phyloP scores from a whole-genome alignment of 2,329 filamentous ascomycete species.

The Alternaria burnsii region DNA sequence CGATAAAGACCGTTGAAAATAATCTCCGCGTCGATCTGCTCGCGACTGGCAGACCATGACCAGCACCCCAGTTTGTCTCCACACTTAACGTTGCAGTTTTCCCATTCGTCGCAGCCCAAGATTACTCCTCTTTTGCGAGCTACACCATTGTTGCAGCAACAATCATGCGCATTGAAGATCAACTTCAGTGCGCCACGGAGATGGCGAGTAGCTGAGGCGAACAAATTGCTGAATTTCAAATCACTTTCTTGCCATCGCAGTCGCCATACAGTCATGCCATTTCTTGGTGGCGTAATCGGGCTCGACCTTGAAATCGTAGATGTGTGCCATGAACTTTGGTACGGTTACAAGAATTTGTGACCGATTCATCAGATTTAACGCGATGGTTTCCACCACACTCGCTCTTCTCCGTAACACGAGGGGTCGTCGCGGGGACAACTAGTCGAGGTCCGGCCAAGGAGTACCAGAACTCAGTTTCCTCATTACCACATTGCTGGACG shows the following conservation, averaged over 20 bases:
- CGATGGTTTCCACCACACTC: slow-evolving; percentile 3
- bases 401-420: slow-evolving; percentile 9
- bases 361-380: not conserved
- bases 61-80: slow-evolving; percentile 6
- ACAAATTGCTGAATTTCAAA: not conserved
- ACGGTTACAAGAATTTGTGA: not conserved
- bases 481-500: not conserved
- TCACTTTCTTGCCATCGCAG: not conserved
- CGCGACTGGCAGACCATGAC: not conserved
- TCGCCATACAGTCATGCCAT: slow-evolving; percentile 7
- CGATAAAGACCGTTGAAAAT: slow-evolving; percentile 15
- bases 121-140: not conserved
- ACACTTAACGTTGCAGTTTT: slow-evolving; percentile 9
- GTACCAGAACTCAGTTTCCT: not conserved
- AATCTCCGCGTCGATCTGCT: slow-evolving; percentile 27
- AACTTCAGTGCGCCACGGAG: not conserved
- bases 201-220: not conserved
- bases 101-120: slow-evolving; percentile 13
- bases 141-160: slow-evolving; percentile 10
- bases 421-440: not conserved
- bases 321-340: slow-evolving; percentile 1
- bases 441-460: not conserved
- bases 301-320: slow-evolving; percentile 3
- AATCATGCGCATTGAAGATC: slow-evolving; percentile 11
- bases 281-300: not conserved